Evolutionary conservation across 306 rosid genomes (phyloP).

Genomic region (Mucuna pruriens): DNA sequence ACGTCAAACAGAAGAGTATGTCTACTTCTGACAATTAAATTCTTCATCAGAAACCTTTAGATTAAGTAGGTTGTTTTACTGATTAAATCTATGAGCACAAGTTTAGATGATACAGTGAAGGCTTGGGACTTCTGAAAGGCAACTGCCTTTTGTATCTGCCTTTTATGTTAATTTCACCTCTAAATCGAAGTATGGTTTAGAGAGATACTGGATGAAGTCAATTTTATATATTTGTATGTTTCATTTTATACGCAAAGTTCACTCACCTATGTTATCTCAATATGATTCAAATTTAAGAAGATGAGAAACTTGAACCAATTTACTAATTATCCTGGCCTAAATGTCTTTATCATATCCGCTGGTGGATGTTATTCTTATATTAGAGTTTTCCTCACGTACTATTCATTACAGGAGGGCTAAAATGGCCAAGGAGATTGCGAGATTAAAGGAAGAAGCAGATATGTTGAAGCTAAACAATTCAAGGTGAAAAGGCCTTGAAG

Average conservation of each 20-base stretch:
- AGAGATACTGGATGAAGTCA: not conserved
- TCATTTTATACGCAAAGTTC: not conserved
- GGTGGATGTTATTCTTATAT: not conserved
- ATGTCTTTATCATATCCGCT: not conserved
- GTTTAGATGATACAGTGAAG: not conserved
- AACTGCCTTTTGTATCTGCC: too few relatives aligned
- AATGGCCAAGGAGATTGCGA: slow-evolving; percentile 52
- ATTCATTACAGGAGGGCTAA: slow-evolving; percentile 53
- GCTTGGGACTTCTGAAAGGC: not conserved
- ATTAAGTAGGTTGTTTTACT: not conserved
- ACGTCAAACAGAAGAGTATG: slow-evolving; percentile 94
- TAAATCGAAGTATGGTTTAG: not conserved
- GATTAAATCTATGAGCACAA: not conserved
- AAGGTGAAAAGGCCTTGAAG: slow-evolving; percentile 37
- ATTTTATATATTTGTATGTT: not conserved
- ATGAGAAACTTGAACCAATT: not conserved
- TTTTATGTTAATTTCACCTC: not conserved
- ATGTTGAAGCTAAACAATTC: slow-evolving; percentile 40
- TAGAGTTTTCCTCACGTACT: not conserved
- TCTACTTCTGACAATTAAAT: slow-evolving; percentile 1
- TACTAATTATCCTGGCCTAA: slow-evolving; percentile 4
- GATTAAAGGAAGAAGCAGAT: slow-evolving; percentile 53
- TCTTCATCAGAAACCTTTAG: not conserved
- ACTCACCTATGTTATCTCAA: not conserved
- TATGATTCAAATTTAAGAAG: not conserved